phyloP scores from a whole-genome alignment of 805 yeast species.

The Trichomonascus vanleenenianus region DNA sequence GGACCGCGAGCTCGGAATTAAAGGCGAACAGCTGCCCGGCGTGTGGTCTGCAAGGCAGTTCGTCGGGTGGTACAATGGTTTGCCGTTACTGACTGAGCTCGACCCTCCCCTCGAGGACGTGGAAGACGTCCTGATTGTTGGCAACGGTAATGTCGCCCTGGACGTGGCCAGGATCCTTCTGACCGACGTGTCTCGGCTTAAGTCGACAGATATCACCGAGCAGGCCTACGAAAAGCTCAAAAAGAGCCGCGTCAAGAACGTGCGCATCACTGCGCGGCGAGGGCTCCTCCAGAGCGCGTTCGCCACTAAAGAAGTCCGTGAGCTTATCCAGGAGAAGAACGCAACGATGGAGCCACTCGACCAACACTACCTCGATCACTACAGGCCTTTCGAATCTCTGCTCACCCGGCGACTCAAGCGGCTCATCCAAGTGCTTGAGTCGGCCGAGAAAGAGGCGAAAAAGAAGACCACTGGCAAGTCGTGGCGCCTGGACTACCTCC shows the following conservation, averaged over 20 bases:
- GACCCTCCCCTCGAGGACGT: constrained; percentile 55
- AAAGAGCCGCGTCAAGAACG: constrained; percentile 48
- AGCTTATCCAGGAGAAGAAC: constrained; percentile 57
- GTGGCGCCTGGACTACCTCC: constrained; percentile 68
- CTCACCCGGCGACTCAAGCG: constrained; percentile 55
- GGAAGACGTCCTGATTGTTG: constrained; percentile 70
- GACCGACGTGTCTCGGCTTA: constrained; percentile 51
- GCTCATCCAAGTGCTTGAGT: constrained; percentile 53
- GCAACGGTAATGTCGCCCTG: constrained; percentile 94
- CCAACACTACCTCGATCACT: constrained; percentile 28
- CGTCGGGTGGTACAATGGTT: constrained; percentile 96
- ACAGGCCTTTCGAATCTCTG: constrained; percentile 22
- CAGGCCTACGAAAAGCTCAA: constrained; percentile 50
- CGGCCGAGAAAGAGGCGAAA: constrained; percentile 31
- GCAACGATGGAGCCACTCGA: constrained; percentile 42
- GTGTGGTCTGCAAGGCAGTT: constrained; percentile 76
- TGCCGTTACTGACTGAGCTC: constrained; percentile 48
- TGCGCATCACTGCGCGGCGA: constrained; percentile 76
- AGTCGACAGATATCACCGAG: constrained; percentile 62
- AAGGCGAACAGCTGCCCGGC: constrained; percentile 52
- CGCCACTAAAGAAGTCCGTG: constrained; percentile 87
- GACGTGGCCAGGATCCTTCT: constrained; percentile 80
- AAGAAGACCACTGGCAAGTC: constrained; percentile 18
- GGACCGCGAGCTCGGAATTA: constrained; percentile 44
- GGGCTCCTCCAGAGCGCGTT: constrained; percentile 78